Evolutionary conservation across 2,329 filamentous ascomycete species (phyloP), one percentile per base, ranked within the genome.

Genomic region (Tolypocladium guangdongense): DNA sequence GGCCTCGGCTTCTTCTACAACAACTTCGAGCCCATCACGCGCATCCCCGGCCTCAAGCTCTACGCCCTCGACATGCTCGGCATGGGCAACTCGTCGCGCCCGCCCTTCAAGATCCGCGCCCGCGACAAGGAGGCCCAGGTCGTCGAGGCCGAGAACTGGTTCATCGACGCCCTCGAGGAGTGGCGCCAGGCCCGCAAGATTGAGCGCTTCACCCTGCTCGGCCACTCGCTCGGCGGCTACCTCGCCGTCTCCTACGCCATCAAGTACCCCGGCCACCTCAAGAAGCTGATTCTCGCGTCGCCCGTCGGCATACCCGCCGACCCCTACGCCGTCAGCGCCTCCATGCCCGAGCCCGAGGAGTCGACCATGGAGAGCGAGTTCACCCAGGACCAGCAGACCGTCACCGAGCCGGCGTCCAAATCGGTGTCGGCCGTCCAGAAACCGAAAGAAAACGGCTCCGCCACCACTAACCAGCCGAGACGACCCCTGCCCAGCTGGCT

Each of bases 1-100:
- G 93, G 93, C 0, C 78, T 99, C 0, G 93, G 92, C 24, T 97
- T 99, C 72, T 99, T 95, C 77, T 99, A 96, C 77, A 92, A 93
- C 72, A 99, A 99, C 67, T 96, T 95, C 56, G 93, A 99, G 69
- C 83, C 86, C 7, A 73, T 99, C 36, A 91, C 86, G 47, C 83
- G 91, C 20, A 73, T 83, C 1, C 76, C 79, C 32, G 90, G 91
- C 32, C 95, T 93, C 84, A 91, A 89, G 63, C 73, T 99, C 20
- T 97, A 93, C 66, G 90, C 92, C 1, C 75, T 99, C n/a, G 92
- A 99, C 64, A 83, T 97, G 78, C 78, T 96, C 18, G 92, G 92
- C 55, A 96, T 96, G 88, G 92, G 92, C 55, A 86, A 95, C 63
- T 95, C 88, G 54, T 86, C 83, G 30, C 79, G 92, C 6, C 92